Percentiles rank a stretch among this genome's conserved stretches.
phyloP scores from a whole-genome alignment of 2,329 filamentous ascomycete species.

The Aurifilum marmelostoma region DNA sequence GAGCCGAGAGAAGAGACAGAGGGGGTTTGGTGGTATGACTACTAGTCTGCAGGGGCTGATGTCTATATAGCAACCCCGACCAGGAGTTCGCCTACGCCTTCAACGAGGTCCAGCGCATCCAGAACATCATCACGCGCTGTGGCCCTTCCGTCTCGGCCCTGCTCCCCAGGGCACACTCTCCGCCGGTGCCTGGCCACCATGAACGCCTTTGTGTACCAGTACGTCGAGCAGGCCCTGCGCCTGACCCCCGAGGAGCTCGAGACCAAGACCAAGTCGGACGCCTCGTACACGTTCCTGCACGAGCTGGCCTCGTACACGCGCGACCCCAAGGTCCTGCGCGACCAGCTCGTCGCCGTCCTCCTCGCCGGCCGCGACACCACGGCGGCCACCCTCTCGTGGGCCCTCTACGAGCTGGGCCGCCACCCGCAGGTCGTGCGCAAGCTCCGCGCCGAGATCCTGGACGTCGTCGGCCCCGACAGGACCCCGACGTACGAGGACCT shows the following conservation, averaged over 20 bases:
- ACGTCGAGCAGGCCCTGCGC: slow-evolving; percentile 73
- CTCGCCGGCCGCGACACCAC: slow-evolving; percentile 89
- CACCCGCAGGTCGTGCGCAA: slow-evolving; percentile 69
- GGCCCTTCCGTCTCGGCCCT: slow-evolving; percentile 63
- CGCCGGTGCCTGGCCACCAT: slow-evolving; percentile 66
- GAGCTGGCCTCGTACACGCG: slow-evolving; percentile 81
- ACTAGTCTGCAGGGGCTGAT: background rate
- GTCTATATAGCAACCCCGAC: slow-evolving; percentile 51
- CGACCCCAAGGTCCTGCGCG: slow-evolving; percentile 71
- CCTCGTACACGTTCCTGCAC: slow-evolving; percentile 82
- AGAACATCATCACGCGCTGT: slow-evolving; percentile 67
- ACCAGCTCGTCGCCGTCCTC: slow-evolving; percentile 81
- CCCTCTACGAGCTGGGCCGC: slow-evolving; percentile 78
- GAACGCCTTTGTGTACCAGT: slow-evolving; percentile 75
- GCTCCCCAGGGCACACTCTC: slow-evolving; percentile 68
- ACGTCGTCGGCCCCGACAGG: slow-evolving; percentile 64
- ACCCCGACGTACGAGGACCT: slow-evolving; percentile 72
- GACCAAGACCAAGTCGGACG: slow-evolving; percentile 71
- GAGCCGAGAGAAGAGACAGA: slow-evolving; percentile 29
- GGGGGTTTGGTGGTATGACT: background rate
- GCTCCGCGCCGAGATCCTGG: slow-evolving; percentile 73
- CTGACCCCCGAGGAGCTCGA: slow-evolving; percentile 73
- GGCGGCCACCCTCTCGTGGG: slow-evolving; percentile 78
- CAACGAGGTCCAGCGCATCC: slow-evolving; percentile 74
- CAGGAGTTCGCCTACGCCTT: slow-evolving; percentile 81